Evolutionary conservation across 352 stramenopile genomes (phyloP).

Genomic region (Paralagenidium karlingii): DNA sequence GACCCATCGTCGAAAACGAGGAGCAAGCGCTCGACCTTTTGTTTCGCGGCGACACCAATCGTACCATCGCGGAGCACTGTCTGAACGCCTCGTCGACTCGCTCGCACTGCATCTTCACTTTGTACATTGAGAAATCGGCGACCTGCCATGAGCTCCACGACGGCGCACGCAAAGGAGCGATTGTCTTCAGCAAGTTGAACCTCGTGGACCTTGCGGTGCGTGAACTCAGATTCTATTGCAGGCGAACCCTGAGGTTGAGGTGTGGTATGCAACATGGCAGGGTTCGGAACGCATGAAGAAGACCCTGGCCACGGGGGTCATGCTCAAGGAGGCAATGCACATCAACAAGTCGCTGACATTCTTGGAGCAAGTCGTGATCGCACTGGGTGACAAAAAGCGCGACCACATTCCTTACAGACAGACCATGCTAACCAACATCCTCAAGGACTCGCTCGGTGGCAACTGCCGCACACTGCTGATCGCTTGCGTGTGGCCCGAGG

Average conservation of each 20-base stretch:
- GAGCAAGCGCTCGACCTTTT: slow-evolving; percentile 67
- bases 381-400: slow-evolving; percentile 83
- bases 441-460: slow-evolving; percentile 87
- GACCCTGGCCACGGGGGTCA: slow-evolving; percentile 79
- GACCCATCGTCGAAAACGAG: slow-evolving; percentile 37
- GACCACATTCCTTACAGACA: slow-evolving; percentile 94
- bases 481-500: slow-evolving; percentile 69
- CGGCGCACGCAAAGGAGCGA: slow-evolving; percentile 84
- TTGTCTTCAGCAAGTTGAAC: slow-evolving; percentile 90
- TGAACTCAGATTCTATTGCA: slow-evolving; percentile 8
- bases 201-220: slow-evolving; percentile 82
- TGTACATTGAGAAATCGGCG: slow-evolving; percentile 48
- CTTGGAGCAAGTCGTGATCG: slow-evolving; percentile 88
- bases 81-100: slow-evolving; percentile 64
- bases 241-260: background rate
- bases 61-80: slow-evolving; percentile 65
- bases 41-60: slow-evolving; percentile 66
- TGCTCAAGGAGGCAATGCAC: slow-evolving; percentile 59
- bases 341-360: slow-evolving; percentile 87
- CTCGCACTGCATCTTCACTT: slow-evolving; percentile 72
- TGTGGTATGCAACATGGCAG: background rate
- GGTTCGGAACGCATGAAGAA: slow-evolving; percentile 87
- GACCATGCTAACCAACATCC: slow-evolving; percentile 94
- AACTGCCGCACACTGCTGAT: slow-evolving; percentile 92
- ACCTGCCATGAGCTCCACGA: no score